Percentiles rank a stretch among this genome's conserved stretches.
These are phyloP conservation scores for Russula brevipes DNA, from an alignment of 768 basidiomycete genomes.

Conservation along the genomic window DNA sequence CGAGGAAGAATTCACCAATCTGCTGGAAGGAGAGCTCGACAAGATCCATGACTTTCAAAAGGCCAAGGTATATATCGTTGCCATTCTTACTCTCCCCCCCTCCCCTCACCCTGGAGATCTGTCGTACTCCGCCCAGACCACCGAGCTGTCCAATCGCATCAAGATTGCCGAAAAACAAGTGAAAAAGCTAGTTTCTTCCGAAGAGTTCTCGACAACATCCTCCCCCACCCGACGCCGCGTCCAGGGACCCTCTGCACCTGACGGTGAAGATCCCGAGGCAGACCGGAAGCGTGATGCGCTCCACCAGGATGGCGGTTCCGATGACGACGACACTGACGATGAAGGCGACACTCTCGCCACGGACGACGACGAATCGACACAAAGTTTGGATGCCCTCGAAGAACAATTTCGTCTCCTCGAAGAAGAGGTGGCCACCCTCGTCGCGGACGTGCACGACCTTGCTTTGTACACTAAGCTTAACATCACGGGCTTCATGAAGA, in stretches of 20 bases:
- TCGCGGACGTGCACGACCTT: slow-evolving; percentile 88
- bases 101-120: not conserved
- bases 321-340: slow-evolving; percentile 53
- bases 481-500: slow-evolving; percentile 98
- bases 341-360: slow-evolving; percentile 38
- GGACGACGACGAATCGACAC: slow-evolving; percentile 38
- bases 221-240: slow-evolving; percentile 6
- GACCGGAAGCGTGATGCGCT: slow-evolving; percentile 43
- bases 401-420: slow-evolving; percentile 83
- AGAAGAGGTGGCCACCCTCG: slow-evolving; percentile 91
- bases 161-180: slow-evolving; percentile 78
- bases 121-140: slow-evolving; percentile 45
- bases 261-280: slow-evolving; percentile 27
- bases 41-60: slow-evolving; percentile 95
- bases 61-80: slow-evolving; percentile 53
- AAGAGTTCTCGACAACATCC: slow-evolving; percentile 36
- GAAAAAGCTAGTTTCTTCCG: slow-evolving; percentile 61
- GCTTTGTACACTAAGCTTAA: slow-evolving; percentile 95
- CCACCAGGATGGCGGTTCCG: slow-evolving; percentile 57
- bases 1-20: slow-evolving; percentile 73
- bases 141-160: slow-evolving; percentile 78
- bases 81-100: not conserved
- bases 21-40: slow-evolving; percentile 82
- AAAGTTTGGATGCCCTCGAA: slow-evolving; percentile 72
- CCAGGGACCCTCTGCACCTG: slow-evolving; percentile 21